Conservation (phyloP, 2,329 filamentous ascomycete genomes). For the Colletotrichum cereale region DNA sequence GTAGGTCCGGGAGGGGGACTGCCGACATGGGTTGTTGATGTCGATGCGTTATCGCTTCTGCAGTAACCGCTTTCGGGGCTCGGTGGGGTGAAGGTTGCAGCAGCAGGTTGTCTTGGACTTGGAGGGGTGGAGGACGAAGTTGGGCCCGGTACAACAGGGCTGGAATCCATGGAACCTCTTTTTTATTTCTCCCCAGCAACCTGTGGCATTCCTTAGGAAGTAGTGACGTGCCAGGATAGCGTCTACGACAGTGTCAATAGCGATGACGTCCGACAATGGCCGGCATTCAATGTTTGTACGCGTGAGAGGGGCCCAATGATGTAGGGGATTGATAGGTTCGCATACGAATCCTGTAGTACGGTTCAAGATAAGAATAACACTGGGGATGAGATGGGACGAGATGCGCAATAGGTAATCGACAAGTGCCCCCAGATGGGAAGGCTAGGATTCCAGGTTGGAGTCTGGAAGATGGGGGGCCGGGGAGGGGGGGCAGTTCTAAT, state of each 20-base stretch:
- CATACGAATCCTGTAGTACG: neutral
- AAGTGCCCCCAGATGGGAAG: neutral
- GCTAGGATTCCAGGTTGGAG: constrained; percentile 3
- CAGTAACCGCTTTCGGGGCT: constrained; percentile 49
- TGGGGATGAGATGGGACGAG: constrained; percentile 27
- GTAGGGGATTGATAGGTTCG: neutral
- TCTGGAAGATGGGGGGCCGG: neutral
- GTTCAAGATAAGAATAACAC: constrained; percentile 21
- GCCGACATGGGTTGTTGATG: constrained; percentile 24
- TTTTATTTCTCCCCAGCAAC: constrained; percentile 14
- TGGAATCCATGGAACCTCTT: constrained; percentile 65
- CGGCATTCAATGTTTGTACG: constrained; percentile 25
- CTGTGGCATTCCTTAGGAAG: constrained; percentile 1
- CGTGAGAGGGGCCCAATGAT: neutral
- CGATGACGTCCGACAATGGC: constrained; percentile 19
- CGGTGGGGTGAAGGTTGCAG: constrained; percentile 72
- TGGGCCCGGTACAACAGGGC: constrained; percentile 49
- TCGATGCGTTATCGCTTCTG: constrained; percentile 22
- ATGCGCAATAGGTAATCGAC: constrained; percentile 17
- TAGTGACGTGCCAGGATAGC: neutral
- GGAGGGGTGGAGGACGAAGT: constrained; percentile 61
- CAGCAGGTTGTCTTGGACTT: constrained; percentile 58
- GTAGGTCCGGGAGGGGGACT: constrained; percentile 15
- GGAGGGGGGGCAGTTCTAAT: neutral
- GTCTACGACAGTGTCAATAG: constrained; percentile 20